Conservation (phyloP, 805 yeast genomes). For the Wickerhamiella australiensis region DNA sequence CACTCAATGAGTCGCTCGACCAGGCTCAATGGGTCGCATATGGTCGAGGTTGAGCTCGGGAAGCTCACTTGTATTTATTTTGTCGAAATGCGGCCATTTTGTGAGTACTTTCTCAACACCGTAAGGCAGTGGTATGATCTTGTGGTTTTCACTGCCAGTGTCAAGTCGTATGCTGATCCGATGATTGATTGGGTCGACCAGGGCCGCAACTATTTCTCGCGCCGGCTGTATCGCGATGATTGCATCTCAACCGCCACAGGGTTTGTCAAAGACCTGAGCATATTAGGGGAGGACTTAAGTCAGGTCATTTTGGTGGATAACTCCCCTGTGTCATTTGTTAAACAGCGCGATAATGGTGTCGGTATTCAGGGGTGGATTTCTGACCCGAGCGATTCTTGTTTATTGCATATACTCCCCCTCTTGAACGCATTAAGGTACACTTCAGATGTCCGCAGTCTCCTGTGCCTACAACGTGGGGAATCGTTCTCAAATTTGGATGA, state of each 20-base stretch:
- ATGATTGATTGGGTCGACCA: constrained; percentile 84
- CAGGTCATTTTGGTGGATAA: constrained; percentile 75
- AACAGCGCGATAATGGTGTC: constrained; percentile 78
- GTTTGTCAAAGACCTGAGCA: constrained; percentile 62
- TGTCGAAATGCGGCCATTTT: constrained; percentile 84
- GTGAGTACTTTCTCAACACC: constrained; percentile 68
- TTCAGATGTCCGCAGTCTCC: constrained; percentile 69
- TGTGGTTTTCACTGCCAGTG: constrained; percentile 88
- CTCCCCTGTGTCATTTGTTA: constrained; percentile 79
- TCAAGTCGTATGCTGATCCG: constrained; percentile 92
- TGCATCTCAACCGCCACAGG: constrained; percentile 64
- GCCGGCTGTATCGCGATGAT: constrained; percentile 63
- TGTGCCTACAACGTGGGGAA: constrained; percentile 67
- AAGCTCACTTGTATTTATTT: constrained; percentile 70
- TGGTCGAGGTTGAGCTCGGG: constrained; percentile 68
- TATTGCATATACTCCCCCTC: constrained; percentile 71
- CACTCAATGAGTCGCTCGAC: constrained; percentile 66
- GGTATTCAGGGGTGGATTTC: constrained; percentile 96
- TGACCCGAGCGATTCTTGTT: constrained; percentile 82
- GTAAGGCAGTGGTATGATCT: constrained; percentile 80
- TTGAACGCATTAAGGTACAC: constrained; percentile 62
- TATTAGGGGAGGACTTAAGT: constrained; percentile 45
- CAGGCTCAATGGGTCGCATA: constrained; percentile 38
- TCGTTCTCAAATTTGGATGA: not conserved
- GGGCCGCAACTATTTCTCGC: constrained; percentile 35